phyloP scores from a whole-genome alignment of 768 basidiomycete species.

The Gymnopilus dilepis region DNA sequence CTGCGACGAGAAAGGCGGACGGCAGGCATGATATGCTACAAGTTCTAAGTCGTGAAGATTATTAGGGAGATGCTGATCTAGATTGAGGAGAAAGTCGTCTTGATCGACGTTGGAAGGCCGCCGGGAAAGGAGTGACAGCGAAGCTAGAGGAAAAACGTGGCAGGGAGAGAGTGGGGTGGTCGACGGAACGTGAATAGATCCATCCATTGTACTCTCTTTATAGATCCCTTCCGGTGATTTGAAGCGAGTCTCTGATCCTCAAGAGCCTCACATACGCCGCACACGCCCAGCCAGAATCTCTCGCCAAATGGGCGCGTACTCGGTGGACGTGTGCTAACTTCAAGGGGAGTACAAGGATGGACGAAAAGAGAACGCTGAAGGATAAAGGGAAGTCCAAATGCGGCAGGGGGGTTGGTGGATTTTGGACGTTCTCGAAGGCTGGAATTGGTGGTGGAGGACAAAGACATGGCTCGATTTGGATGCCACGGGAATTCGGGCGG shows the following conservation, averaged over 20 bases:
- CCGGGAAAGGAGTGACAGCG: background rate
- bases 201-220: background rate
- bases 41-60: background rate
- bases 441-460: background rate
- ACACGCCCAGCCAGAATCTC: background rate
- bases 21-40: constrained; percentile 28
- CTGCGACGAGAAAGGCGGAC: constrained; percentile 13
- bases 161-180: background rate
- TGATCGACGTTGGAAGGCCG: background rate
- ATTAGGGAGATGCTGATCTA: background rate
- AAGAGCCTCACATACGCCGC: background rate
- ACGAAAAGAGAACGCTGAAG: background rate
- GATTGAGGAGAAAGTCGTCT: background rate
- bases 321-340: background rate
- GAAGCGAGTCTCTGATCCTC: background rate
- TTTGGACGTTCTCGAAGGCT: background rate
- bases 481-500: background rate
- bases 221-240: background rate
- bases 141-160: background rate
- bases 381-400: constrained; percentile 4
- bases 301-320: background rate
- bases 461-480: background rate
- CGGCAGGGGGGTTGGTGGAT: background rate
- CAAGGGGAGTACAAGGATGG: background rate
- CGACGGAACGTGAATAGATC: background rate